Evolutionary conservation across 768 basidiomycete genomes (phyloP), one percentile per base, ranked within the genome.

Genomic region (Sistotremastrum suecicum): DNA sequence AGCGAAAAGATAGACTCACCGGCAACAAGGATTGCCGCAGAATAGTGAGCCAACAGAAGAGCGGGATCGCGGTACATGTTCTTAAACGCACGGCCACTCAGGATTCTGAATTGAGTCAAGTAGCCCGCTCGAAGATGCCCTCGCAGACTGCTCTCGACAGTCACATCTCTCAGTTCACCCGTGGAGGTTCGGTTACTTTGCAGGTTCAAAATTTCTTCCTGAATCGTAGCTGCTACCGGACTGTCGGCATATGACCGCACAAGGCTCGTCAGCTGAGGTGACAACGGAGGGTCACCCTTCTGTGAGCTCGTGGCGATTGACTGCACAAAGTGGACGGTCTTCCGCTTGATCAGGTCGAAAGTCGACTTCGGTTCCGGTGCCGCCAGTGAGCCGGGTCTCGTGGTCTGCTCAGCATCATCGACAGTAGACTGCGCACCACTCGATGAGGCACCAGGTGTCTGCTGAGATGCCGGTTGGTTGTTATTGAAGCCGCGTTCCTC

Each of bases 81-180:
- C 74, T 98, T 98, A 72, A 99, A 98, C 20, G 94, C 91, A 47
- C 95, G 66, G 29, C 92, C 92, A 58, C 90, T 95, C 58, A 99
- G 64, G 47, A 97, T 92, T 59, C 76, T 74, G 57, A 99, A 98
- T 66, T 99, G 95, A 11, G 84, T 92, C 38, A 69, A 70, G 76
- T 80, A 90, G 51, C 75, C 82, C 5, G 94, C 95, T 46, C 89
- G 74, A 61, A 83, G 78, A 53, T 80, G 66, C 10, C 82, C 83
- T 43, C 81, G 63, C 57, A 90, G 60, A 43, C 70, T 64, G 35
- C 75, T 83, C 63, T 88, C 85, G 30, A 73, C 65, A 30, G 69
- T 71, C 0, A 83, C 76, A 59, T 90, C 83, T 1, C 76, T 78
- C 47, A 79, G 63, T 50, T 77, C 66, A 50, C 60, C 39, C 49